Evolutionary conservation across 345 rosid genomes (phyloP), one percentile per base, ranked within the genome.

Genomic region (Reutealis trisperma): DNA sequence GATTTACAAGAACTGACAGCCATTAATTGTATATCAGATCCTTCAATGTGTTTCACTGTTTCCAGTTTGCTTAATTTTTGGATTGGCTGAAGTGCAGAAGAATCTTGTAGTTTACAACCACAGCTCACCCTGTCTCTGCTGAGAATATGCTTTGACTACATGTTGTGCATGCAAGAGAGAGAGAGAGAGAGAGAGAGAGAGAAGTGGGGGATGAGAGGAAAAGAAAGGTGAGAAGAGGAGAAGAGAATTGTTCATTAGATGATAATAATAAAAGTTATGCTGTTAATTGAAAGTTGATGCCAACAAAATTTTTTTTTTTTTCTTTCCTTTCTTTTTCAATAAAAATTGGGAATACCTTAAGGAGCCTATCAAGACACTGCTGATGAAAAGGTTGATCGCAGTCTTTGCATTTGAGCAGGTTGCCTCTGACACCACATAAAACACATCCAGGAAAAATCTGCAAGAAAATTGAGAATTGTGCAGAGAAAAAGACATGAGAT

Each of bases 311-410:
- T 1, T 34, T 34, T 32, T 32, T 34, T n/a, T 37, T 37, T 42
- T 62, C 24, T 41, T 68, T 58, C 12, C 37, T 16, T 70, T 59
- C 64, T 73, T 18, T 75, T 34, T 69, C 21, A 21, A 10, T 32
- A 55, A 67, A 67, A 37, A 4, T 24, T 21, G 15, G 16, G 8
- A 13, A 76, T 82, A 78, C 85, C 85, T 78, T 72, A 41, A 7
- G n/a, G 37, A 64, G 25, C 51, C 10, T 27, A 24, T 74, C 81
- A 78, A 75, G 63, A 54, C 82, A 78, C 15, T 64, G 74, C 69
- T 72, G 70, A 81, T 84, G 80, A 70, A 57, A 81, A 13, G 54
- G 76, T 74, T 27, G 81, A 62, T 67, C 24, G 75, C 84, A 78
- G 64, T 76, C 81, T 67, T 70, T 67, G 60, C 83, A 79, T 18